Conservation (phyloP, 306 rosid species). For the Acacia confusa region DNA sequence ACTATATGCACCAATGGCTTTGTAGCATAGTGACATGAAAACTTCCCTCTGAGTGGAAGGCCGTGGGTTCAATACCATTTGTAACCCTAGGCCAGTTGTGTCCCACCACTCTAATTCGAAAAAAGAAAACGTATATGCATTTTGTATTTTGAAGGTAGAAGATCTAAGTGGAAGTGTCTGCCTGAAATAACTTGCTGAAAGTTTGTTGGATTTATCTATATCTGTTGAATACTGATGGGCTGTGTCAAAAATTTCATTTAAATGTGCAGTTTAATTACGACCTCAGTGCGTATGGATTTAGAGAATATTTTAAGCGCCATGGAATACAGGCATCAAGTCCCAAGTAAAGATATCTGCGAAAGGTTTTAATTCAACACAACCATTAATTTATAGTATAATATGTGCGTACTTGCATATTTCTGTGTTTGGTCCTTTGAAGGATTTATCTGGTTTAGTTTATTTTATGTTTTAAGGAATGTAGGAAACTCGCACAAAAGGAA, state of each 20-base stretch:
- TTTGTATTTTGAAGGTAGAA: not conserved
- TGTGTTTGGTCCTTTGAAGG: not conserved
- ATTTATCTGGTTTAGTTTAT: not conserved
- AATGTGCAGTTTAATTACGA: constrained; percentile 74
- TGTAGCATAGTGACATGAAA: too few species aligned
- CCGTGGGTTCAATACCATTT: too few species aligned
- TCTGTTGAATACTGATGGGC: not conserved
- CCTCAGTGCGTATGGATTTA: constrained; percentile 79
- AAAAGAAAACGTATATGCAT: not conserved
- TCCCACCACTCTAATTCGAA: too few species aligned
- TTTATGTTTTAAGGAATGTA: not conserved
- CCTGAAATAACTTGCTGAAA: not conserved
- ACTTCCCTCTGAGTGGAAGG: too few species aligned
- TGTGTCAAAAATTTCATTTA: constrained; percentile 8
- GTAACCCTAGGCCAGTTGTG: too few species aligned
- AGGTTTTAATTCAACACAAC: not conserved
- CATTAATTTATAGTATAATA: not conserved
- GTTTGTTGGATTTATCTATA: not conserved
- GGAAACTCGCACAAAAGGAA: not conserved
- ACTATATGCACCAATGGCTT: not conserved
- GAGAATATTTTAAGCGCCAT: constrained; percentile 89
- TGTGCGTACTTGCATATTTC: not conserved
- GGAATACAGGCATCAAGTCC: constrained; percentile 51
- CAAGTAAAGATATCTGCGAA: constrained; percentile 34
- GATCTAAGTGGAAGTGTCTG: not conserved